Conservation (phyloP, 352 stramenopile species). For the Pythium folliculosum region DNA sequence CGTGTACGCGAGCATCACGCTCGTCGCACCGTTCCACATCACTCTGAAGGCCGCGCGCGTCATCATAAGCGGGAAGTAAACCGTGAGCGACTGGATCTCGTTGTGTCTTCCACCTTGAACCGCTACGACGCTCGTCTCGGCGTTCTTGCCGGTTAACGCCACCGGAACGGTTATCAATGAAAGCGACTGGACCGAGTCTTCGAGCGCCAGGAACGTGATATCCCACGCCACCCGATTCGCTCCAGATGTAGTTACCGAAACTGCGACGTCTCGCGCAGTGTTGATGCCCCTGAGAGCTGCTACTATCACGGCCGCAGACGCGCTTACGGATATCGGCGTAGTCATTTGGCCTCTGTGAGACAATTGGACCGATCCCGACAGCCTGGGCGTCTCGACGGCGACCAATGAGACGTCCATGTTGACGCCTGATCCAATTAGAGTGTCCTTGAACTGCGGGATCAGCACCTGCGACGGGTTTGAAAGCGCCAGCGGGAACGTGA, state of each 20-base stretch:
- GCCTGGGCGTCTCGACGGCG: conserved; percentile 35
- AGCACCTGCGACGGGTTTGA: conserved; percentile 38
- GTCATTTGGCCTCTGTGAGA: conserved; percentile 36
- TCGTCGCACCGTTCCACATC: conserved; percentile 39
- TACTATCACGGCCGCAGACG: conserved; percentile 27
- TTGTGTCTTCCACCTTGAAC: conserved; percentile 28
- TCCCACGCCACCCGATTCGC: conserved; percentile 30
- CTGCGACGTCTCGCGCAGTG: conserved; percentile 27
- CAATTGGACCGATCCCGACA: conserved; percentile 50
- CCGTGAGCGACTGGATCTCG: conserved; percentile 42
- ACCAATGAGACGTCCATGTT: conserved; percentile 38
- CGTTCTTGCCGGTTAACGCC: conserved; percentile 30
- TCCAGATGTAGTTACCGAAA: conserved; percentile 2
- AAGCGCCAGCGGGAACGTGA: conserved; percentile 56
- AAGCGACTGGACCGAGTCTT: conserved; percentile 22
- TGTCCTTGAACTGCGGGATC: conserved; percentile 28
- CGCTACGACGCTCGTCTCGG: conserved; percentile 19
- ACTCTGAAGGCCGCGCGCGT: conserved; percentile 36
- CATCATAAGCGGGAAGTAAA: conserved; percentile 35
- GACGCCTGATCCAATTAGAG: conserved; percentile 41
- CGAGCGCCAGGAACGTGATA: conserved; percentile 41
- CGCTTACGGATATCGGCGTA: conserved; percentile 32
- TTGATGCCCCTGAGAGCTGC: conserved; percentile 30
- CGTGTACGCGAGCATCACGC: conserved; percentile 26
- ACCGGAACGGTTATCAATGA: conserved; percentile 22